Conservation (phyloP, 75 land plant genomes). For the Pinus albicaulis region DNA sequence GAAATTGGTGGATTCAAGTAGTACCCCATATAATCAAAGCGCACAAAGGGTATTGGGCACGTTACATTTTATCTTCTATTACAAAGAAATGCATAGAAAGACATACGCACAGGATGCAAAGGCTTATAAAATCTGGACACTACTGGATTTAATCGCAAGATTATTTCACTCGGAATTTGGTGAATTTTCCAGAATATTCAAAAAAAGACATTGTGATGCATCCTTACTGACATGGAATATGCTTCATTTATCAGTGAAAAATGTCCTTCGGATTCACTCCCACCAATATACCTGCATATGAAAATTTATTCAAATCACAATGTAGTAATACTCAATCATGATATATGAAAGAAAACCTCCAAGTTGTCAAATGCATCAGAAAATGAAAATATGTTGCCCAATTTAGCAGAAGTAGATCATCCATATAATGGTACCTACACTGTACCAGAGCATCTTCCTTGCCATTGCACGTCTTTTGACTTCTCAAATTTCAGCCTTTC, state of each 20-base stretch:
- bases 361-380: constrained; percentile 11
- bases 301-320: neutral
- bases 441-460: constrained; percentile 98
- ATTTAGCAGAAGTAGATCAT: constrained; percentile 4
- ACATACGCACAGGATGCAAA: neutral
- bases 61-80: too few relatives aligned
- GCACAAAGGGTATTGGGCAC: too few relatives aligned
- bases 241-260: constrained; percentile 86
- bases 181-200: neutral
- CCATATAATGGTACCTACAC: constrained; percentile 76
- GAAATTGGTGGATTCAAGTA: too few relatives aligned
- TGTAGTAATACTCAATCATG: neutral
- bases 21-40: neutral
- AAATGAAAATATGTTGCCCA: neutral
- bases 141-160: neutral
- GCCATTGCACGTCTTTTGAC: constrained; percentile 78
- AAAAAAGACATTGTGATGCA: neutral
- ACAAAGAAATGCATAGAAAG: neutral
- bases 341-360: neutral
- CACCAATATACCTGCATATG: constrained; percentile 86
- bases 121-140: neutral
- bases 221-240: constrained; percentile 78
- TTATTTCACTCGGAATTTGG: neutral
- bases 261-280: constrained; percentile 85
- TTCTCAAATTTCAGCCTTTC: constrained; percentile 67